Evolutionary conservation across 2,329 filamentous ascomycete species (phyloP).

Genomic region (Cyphellophora europaea): DNA sequence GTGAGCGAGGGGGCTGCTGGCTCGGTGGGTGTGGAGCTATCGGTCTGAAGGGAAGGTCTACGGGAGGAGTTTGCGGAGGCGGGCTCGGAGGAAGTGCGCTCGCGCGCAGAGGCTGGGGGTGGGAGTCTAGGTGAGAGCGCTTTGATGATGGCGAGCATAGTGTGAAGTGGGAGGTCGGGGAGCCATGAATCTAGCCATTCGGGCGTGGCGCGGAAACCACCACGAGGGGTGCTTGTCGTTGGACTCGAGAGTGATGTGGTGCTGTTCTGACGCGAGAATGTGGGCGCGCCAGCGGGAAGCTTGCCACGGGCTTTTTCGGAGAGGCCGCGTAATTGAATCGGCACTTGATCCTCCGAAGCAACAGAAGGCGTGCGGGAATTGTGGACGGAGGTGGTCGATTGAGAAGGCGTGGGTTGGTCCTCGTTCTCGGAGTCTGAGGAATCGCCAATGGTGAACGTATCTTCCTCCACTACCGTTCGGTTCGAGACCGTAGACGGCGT

Average conservation of each 20-base stretch:
- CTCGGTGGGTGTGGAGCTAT: slow-evolving; percentile 21
- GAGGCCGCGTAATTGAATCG: slow-evolving; percentile 78
- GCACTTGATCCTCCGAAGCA: slow-evolving; percentile 68
- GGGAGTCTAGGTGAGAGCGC: slow-evolving; percentile 42
- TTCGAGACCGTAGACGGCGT: slow-evolving; percentile 35
- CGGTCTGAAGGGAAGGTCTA: slow-evolving; percentile 21
- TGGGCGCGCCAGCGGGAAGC: slow-evolving; percentile 73
- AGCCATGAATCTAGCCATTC: slow-evolving; percentile 90
- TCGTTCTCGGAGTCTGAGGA: slow-evolving; percentile 64
- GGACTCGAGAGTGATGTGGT: slow-evolving; percentile 67
- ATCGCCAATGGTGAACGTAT: slow-evolving; percentile 84
- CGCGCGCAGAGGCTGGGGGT: slow-evolving; percentile 30
- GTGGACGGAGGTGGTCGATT: slow-evolving; percentile 46
- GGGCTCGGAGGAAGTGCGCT: slow-evolving; percentile 26
- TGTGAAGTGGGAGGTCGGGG: slow-evolving; percentile 82
- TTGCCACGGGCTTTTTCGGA: slow-evolving; percentile 96
- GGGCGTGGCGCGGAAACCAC: slow-evolving; percentile 65
- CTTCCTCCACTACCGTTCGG: slow-evolving; percentile 46
- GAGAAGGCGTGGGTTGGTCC: slow-evolving; percentile 51
- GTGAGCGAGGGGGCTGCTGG: slow-evolving; percentile 20
- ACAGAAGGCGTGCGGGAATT: slow-evolving; percentile 59
- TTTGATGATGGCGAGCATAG: slow-evolving; percentile 67
- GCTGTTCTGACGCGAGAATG: slow-evolving; percentile 85
- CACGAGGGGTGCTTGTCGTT: slow-evolving; percentile 45
- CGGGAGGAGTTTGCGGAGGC: slow-evolving; percentile 19